Base-by-base conservation (phyloP, 345 rosid species). In the Ceriops tagal region DNA sequence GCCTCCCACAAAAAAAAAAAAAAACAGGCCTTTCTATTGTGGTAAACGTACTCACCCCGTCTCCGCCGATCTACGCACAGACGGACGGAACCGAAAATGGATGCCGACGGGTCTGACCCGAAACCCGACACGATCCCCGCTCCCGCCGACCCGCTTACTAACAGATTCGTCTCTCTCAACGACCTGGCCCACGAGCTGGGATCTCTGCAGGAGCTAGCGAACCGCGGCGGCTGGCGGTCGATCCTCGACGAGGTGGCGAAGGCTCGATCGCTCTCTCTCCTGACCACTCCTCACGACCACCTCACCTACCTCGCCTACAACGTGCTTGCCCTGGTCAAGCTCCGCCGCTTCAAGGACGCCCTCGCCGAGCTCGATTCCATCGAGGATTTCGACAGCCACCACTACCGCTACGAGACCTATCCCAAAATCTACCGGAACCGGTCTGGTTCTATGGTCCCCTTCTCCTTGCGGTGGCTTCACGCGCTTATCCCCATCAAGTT, bases 361-460 rank as follows among this genome's bases (percentile, higher is more conserved):
- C 67, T 82, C 0, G 58, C 75, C 53, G 97, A 93, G 71, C 88
- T 93, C 63, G 87, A 91, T n/a, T 75, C 98, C 16, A 80, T 92
- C 67, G 89, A 95, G 67, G 98, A 92, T 69, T 87, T 92, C 78
- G 85, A 87, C 68, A 78, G 86, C 34, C 75, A 82, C 75, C 89
- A 77, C 58, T 92, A 95, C 71, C 75, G 71, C 65, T 95, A 90
- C 74, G 93, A 92, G 64, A 79, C 97, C 9, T 87, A 87, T 71
- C 99, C 97, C 6, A 77, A 83, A 43, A 64, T 84, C 34, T 92
- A 92, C 79, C 88, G 86, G 0, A 80, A 78, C 71, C 85, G 93
- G 52, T 73, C 75, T 3, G 99, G 99, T 19, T 95, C 99, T 32
- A 90, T 95, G 97, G 87, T 92, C 21, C 99, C 99, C 35, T 95